These are phyloP conservation scores for Leccinum uliginosum DNA, from an alignment of 768 basidiomycete genomes.

Conservation along the genomic window DNA sequence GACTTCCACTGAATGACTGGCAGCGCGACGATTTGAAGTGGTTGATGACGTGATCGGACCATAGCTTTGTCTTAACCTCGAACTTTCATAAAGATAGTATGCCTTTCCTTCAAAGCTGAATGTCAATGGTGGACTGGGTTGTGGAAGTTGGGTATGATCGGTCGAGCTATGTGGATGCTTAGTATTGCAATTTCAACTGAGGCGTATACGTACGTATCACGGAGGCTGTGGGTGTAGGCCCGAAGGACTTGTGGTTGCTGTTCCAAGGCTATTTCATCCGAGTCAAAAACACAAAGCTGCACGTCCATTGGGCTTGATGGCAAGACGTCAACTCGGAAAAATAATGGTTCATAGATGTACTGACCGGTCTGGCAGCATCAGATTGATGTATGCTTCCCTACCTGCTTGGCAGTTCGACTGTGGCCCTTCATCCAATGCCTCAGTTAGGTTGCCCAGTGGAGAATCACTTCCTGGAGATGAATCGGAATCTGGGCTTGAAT, in stretches of 20 bases:
- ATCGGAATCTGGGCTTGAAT: neutral
- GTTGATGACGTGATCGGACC: slow-evolving; percentile 20
- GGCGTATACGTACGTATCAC: slow-evolving; percentile 38
- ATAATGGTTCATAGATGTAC: slow-evolving; percentile 1
- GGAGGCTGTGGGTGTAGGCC: slow-evolving; percentile 38
- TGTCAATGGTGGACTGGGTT: slow-evolving; percentile 46
- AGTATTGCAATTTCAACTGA: neutral
- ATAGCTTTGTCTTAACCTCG: slow-evolving; percentile 44
- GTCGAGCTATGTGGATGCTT: slow-evolving; percentile 31
- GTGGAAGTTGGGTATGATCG: slow-evolving; percentile 23
- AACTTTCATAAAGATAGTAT: slow-evolving; percentile 46
- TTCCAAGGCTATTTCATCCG: slow-evolving; percentile 20
- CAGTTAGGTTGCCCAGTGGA: neutral
- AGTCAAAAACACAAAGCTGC: slow-evolving; percentile 41
- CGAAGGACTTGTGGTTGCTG: slow-evolving; percentile 40
- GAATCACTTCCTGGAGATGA: neutral
- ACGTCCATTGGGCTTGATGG: slow-evolving; percentile 52
- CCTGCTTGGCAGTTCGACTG: slow-evolving; percentile 33
- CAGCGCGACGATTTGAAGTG: neutral
- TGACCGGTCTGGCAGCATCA: slow-evolving; percentile 59
- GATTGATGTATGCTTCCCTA: slow-evolving; percentile 37
- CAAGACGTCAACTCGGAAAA: slow-evolving; percentile 9
- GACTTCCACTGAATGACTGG: slow-evolving; percentile 12
- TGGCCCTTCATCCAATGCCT: neutral
- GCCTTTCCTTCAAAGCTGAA: slow-evolving; percentile 32